These are phyloP conservation scores for Ceratocystis colombiana DNA, from an alignment of 2,329 filamentous ascomycete genomes.

Conservation along the genomic window DNA sequence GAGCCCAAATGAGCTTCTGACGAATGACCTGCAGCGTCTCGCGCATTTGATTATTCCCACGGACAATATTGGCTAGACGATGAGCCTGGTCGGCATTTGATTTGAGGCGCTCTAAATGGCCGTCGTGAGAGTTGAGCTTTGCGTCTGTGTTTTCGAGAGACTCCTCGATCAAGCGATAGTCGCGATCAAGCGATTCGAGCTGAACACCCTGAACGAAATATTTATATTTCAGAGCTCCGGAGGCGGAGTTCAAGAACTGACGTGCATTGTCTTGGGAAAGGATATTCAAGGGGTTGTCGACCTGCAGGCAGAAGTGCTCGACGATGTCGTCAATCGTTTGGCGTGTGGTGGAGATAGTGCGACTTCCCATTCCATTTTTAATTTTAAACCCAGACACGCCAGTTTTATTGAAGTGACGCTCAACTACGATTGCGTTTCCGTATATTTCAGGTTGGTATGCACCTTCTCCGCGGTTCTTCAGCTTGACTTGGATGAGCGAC, in stretches of 20 bases:
- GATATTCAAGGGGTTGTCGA: constrained; percentile 94
- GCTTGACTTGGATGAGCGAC: constrained; percentile 65
- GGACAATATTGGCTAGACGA: constrained; percentile 53
- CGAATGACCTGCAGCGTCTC: constrained; percentile 49
- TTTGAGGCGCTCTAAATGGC: constrained; percentile 54
- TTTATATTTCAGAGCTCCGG: constrained; percentile 78
- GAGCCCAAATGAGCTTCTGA: constrained; percentile 72
- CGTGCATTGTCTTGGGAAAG: constrained; percentile 91
- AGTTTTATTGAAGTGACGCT: constrained; percentile 69
- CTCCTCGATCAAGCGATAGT: constrained; percentile 77
- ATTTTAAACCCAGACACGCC: constrained; percentile 78
- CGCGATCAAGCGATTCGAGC: constrained; percentile 79
- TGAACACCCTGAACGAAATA: constrained; percentile 95
- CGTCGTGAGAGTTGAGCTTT: constrained; percentile 50
- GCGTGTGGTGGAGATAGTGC: constrained; percentile 70
- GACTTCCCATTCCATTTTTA: constrained; percentile 56
- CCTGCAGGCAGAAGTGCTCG: constrained; percentile 85
- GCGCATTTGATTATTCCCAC: constrained; percentile 56
- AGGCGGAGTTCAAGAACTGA: constrained; percentile 81
- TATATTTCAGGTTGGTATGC: constrained; percentile 77
- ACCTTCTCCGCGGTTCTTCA: constrained; percentile 81
- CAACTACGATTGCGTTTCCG: constrained; percentile 77
- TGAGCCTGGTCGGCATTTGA: constrained; percentile 51
- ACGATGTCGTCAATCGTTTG: constrained; percentile 83
- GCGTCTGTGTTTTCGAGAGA: constrained; percentile 61